A percentile compares a stretch with the other conserved stretches of the same genome.
phyloP scores from a whole-genome alignment of 1,284 basidiomycete species.

The Tremellales sp. region DNA sequence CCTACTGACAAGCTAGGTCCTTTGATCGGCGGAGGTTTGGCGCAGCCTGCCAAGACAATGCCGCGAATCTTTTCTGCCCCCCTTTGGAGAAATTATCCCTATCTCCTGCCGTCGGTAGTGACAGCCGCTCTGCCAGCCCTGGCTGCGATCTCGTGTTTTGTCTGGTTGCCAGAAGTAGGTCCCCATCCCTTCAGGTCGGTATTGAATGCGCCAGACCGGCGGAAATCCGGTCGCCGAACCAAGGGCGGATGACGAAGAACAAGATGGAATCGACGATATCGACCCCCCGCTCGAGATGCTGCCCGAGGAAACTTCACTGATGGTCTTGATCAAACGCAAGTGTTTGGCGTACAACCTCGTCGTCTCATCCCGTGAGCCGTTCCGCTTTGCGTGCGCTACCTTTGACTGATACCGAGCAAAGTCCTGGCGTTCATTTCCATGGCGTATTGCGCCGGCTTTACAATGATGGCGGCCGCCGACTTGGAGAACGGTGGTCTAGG shows the following conservation, averaged over 20 bases:
- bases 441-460: conserved; percentile 5
- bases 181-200: background rate
- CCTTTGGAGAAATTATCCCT: conserved; percentile 1
- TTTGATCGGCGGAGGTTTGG: conserved; percentile 4
- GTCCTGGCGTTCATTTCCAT: conserved; percentile 7
- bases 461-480: conserved; percentile 5
- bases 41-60: conserved; percentile 2
- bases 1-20: background rate
- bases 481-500: conserved; percentile 1
- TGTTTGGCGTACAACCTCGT: no score
- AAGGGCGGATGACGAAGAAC: no score
- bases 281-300: no score
- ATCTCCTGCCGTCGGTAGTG: conserved; percentile 3
- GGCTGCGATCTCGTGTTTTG: background rate
- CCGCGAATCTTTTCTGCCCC: background rate
- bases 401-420: background rate
- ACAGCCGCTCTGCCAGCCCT: background rate
- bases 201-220: conserved; percentile 1
- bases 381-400: background rate
- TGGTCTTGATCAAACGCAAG: no score
- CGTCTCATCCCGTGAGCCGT: no score
- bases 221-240: conserved; percentile 1
- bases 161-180: conserved; percentile 6
- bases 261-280: background rate
- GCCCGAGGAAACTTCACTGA: background rate